These are phyloP conservation scores for Hanseniaspora singularis DNA, from an alignment of 805 yeast genomes.

Conservation along the genomic window DNA sequence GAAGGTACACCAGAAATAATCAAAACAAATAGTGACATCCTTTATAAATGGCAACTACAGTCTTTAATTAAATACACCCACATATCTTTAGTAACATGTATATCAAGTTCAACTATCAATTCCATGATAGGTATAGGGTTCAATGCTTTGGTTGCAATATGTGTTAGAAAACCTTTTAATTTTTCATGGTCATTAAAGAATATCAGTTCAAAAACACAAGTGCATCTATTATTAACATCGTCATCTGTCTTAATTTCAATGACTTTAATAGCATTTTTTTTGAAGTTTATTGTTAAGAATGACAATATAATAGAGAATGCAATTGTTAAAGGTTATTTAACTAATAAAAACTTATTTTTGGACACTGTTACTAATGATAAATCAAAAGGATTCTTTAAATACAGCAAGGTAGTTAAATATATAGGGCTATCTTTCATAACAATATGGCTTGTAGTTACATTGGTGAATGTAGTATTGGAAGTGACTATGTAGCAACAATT, in stretches of 20 bases:
- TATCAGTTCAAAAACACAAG: constrained; percentile 15
- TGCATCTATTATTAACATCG: constrained; percentile 25
- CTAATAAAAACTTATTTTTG: not conserved
- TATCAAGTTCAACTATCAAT: constrained; percentile 83
- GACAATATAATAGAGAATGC: not conserved
- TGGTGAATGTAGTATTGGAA: constrained; percentile 23
- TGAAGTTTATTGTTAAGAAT: not conserved
- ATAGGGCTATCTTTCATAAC: constrained; percentile 23
- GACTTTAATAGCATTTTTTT: not conserved
- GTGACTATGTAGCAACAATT: constrained; percentile 11
- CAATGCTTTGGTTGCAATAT: constrained; percentile 45
- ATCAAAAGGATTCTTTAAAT: not conserved
- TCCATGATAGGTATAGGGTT: constrained; percentile 71
- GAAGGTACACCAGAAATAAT: constrained; percentile 21
- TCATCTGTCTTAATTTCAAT: constrained; percentile 17
- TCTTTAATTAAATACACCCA: constrained; percentile 55
- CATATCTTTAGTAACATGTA: constrained; percentile 87
- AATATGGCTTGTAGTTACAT: constrained; percentile 24
- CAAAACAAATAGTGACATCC: constrained; percentile 18
- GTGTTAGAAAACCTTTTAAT: constrained; percentile 18
- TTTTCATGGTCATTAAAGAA: constrained; percentile 18
- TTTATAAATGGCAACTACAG: constrained; percentile 14
- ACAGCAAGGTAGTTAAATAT: not conserved
- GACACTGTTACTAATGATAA: not conserved
- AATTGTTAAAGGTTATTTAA: constrained; percentile 1